phyloP scores from a whole-genome alignment of 495 filamentous ascomycete genomes.

The Extremus antarcticus region DNA sequence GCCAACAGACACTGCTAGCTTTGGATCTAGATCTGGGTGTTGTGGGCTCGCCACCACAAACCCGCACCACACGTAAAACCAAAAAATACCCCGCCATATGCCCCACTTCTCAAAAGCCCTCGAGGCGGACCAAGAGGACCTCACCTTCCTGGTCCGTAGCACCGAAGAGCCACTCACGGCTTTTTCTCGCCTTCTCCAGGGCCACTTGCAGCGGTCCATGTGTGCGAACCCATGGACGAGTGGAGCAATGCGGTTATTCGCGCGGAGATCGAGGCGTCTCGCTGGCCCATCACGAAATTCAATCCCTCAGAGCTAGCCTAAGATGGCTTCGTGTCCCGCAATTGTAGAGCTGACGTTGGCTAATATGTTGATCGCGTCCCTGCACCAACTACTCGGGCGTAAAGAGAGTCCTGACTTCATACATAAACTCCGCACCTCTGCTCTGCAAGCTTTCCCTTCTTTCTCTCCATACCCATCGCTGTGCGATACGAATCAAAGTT shows the following conservation, averaged over 20 bases:
- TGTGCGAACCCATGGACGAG: slow-evolving; percentile 10
- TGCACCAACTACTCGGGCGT: not conserved
- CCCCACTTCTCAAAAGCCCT: not conserved
- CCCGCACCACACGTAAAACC: too few relatives aligned
- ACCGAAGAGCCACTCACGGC: slow-evolving; percentile 15
- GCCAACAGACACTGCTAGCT: too few relatives aligned
- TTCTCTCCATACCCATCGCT: slow-evolving; percentile 1
- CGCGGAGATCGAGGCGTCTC: slow-evolving; percentile 6
- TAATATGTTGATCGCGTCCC: too few relatives aligned
- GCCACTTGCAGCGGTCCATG: not conserved
- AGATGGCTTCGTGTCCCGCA: not conserved
- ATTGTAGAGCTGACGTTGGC: not conserved
- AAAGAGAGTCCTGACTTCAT: not conserved
- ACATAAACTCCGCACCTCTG: not conserved
- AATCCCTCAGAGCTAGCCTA: not conserved
- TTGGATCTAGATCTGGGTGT: too few relatives aligned
- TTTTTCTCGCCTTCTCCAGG: not conserved
- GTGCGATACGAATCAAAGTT: not conserved
- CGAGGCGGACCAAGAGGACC: too few relatives aligned
- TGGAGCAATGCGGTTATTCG: slow-evolving; percentile 3
- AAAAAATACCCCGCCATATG: slow-evolving; percentile 1
- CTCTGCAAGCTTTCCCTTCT: not conserved
- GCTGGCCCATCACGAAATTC: not conserved
- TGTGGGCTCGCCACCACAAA: too few relatives aligned
- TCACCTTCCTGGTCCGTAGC: not conserved